Percentiles rank a stretch among this genome's conserved stretches.
Conservation (phyloP, 768 basidiomycete species). For the Pisolithus albus region DNA sequence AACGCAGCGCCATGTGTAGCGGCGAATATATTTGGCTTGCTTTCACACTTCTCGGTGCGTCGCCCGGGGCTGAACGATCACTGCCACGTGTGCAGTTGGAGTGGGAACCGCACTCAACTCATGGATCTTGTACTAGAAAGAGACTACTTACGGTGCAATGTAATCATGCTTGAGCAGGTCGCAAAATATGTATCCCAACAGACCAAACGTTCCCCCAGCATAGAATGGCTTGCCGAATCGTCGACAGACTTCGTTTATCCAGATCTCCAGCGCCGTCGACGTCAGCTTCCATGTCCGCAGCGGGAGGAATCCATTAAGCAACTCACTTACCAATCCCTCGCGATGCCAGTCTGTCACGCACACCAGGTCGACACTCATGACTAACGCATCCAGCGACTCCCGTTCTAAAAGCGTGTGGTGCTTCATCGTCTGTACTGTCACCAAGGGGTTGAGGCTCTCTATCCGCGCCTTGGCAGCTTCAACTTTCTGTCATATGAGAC, state of each 20-base stretch:
- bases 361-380: slow-evolving; percentile 72
- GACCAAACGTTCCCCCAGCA: slow-evolving; percentile 85
- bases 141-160: slow-evolving; percentile 64
- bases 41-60: slow-evolving; percentile 53
- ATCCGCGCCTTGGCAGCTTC: slow-evolving; percentile 80
- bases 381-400: slow-evolving; percentile 49
- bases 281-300: slow-evolving; percentile 4
- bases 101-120: slow-evolving; percentile 4
- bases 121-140: background rate
- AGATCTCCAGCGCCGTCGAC: slow-evolving; percentile 43
- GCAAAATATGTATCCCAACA: slow-evolving; percentile 90
- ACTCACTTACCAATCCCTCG: slow-evolving; percentile 56
- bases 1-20: slow-evolving; percentile 52
- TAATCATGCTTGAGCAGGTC: slow-evolving; percentile 86
- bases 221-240: slow-evolving; percentile 74
- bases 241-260: slow-evolving; percentile 75
- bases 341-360: slow-evolving; percentile 78
- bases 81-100: slow-evolving; percentile 30
- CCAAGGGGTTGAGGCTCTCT: slow-evolving; percentile 88
- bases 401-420: slow-evolving; percentile 41
- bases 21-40: slow-evolving; percentile 59
- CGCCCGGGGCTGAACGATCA: slow-evolving; percentile 55
- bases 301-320: background rate
- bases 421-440: slow-evolving; percentile 66
- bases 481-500: slow-evolving; percentile 53